Evolutionary conservation across 2,329 filamentous ascomycete genomes (phyloP).

Genomic region (Fulvia fulva): DNA sequence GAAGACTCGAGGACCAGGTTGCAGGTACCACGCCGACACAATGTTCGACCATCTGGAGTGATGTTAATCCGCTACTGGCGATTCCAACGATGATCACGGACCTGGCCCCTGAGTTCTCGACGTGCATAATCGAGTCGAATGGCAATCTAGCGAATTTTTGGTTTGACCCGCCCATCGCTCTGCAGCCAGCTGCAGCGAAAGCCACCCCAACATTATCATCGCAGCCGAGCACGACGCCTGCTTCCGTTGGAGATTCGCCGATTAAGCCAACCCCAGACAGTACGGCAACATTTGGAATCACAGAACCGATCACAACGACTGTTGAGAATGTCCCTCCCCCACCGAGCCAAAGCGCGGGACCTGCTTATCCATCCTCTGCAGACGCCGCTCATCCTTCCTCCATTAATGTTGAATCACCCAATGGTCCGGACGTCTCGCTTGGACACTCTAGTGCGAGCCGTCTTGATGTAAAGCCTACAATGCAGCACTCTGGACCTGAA

Average conservation of each 20-base stretch:
- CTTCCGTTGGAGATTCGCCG: neutral
- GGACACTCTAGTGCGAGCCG: neutral
- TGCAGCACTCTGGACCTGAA: neutral
- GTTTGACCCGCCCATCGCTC: conserved; percentile 22
- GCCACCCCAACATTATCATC: neutral
- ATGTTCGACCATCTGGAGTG: conserved; percentile 21
- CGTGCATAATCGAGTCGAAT: conserved; percentile 16
- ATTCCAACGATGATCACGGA: conserved; percentile 19
- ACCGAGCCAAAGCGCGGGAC: neutral
- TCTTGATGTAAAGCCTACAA: neutral
- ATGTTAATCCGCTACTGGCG: conserved; percentile 22
- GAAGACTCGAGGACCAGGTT: neutral
- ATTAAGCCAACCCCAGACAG: neutral
- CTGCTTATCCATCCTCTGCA: neutral
- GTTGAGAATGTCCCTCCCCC: neutral
- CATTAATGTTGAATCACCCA: neutral
- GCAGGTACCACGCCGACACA: neutral
- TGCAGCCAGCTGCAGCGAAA: conserved; percentile 7
- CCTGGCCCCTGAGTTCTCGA: conserved; percentile 13
- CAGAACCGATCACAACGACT: neutral
- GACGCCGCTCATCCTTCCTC: neutral
- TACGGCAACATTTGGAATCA: neutral
- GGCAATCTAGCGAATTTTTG: conserved; percentile 17
- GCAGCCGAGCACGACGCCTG: neutral
- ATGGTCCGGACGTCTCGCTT: neutral